A percentile compares a stretch with the other conserved stretches of the same genome.
Evolutionary conservation across 257 asterid species (phyloP).

Genomic region (Fraxinus excelsior): DNA sequence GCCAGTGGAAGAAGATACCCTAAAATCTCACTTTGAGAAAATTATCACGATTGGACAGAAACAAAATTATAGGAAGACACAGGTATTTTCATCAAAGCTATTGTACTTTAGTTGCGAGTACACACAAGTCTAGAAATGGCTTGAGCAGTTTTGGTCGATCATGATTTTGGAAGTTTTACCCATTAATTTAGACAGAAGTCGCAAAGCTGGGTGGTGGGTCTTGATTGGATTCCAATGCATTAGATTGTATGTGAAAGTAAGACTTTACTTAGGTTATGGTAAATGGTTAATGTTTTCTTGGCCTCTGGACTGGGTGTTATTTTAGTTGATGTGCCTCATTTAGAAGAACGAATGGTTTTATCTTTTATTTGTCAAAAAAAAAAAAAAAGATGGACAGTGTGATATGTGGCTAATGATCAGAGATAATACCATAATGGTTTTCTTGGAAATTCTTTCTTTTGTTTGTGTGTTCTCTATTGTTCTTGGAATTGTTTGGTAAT

Average conservation of each 20-base stretch:
- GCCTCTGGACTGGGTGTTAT: neutral
- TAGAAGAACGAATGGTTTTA: neutral
- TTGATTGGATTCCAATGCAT: neutral
- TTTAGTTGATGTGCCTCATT: too few species aligned
- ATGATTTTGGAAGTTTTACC: neutral
- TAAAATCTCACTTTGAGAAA: conserved; percentile 89
- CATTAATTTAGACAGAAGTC: neutral
- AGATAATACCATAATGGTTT: neutral
- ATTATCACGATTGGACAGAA: conserved; percentile 72
- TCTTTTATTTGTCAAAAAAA: neutral
- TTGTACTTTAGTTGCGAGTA: conserved; percentile 18
- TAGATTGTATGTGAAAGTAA: neutral
- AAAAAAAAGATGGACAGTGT: neutral
- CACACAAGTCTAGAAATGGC: conserved; percentile 14
- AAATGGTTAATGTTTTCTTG: neutral
- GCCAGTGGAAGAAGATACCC: conserved; percentile 93
- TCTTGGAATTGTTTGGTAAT: neutral
- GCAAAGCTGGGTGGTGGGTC: neutral
- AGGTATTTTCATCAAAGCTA: conserved; percentile 47
- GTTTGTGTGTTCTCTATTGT: neutral
- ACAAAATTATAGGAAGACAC: conserved; percentile 56
- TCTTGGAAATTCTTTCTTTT: neutral
- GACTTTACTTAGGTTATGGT: neutral
- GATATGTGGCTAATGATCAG: neutral
- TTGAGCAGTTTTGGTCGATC: neutral